phyloP scores from a whole-genome alignment of 208 protist species.

The Angomonas ambiguus region DNA sequence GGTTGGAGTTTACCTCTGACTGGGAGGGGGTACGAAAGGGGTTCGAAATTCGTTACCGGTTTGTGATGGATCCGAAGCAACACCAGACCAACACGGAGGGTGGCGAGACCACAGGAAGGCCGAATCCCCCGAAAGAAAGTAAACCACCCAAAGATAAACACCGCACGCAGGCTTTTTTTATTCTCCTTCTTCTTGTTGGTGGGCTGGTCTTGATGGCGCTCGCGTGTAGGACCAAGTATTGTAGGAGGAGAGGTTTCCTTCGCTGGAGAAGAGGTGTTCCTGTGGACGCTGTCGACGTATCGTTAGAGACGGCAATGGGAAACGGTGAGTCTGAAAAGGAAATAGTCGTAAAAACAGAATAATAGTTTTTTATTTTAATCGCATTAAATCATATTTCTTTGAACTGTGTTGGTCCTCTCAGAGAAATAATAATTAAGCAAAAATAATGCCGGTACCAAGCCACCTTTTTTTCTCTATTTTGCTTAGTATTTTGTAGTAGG shows the following conservation, averaged over 20 bases:
- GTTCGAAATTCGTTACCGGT: constrained; percentile 62
- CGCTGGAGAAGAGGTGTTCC: not conserved
- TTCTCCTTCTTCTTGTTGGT: no score
- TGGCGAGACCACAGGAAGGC: not conserved
- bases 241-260: not conserved
- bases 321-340: not conserved
- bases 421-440: not conserved
- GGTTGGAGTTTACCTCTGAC: constrained; percentile 53
- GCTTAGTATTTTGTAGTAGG: not conserved
- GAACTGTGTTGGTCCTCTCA: not conserved
- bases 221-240: no score
- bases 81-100: not conserved
- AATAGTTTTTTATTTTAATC: not conserved
- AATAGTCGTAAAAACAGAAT: not conserved
- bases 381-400: not conserved
- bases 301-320: not conserved
- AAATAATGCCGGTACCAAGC: not conserved
- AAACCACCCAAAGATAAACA: no score
- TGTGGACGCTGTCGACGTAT: not conserved
- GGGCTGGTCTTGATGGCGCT: no score
- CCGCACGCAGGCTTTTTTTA: no score
- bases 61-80: constrained; percentile 17
- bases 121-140: no score
- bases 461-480: not conserved
- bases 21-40: constrained; percentile 34